Evolutionary conservation across 768 basidiomycete genomes (phyloP).

Genomic region (Gautieria morchelliformis): DNA sequence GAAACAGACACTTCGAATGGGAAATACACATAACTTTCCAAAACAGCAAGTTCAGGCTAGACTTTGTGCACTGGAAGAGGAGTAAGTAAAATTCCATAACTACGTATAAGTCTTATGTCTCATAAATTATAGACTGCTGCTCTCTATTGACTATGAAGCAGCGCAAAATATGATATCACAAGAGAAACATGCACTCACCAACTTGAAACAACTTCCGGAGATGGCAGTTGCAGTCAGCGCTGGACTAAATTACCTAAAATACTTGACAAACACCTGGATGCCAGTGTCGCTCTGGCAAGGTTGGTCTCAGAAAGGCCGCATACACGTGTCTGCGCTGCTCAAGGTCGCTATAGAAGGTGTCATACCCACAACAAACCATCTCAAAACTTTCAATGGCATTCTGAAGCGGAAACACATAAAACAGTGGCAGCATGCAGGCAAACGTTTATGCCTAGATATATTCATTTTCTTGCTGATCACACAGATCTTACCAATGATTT

Average conservation of each 20-base stretch:
- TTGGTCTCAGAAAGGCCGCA: constrained; percentile 22
- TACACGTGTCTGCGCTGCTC: constrained; percentile 18
- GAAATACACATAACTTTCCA: too few relatives aligned
- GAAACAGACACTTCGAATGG: too few relatives aligned
- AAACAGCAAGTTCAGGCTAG: too few relatives aligned
- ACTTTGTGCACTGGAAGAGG: too few relatives aligned
- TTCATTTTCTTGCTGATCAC: neutral
- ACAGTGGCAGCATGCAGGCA: constrained; percentile 19
- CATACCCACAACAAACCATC: constrained; percentile 24
- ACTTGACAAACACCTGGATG: constrained; percentile 12
- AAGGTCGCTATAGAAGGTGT: constrained; percentile 15
- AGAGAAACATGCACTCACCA: neutral
- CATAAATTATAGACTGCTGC: neutral
- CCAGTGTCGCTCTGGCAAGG: constrained; percentile 16
- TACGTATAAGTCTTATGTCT: too few relatives aligned
- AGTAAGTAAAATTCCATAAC: too few relatives aligned
- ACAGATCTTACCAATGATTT: neutral
- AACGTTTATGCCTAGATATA: constrained; percentile 17
- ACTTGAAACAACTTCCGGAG: neutral
- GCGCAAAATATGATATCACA: neutral
- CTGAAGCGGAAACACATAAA: constrained; percentile 21
- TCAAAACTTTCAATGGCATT: constrained; percentile 26
- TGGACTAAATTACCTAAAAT: neutral
- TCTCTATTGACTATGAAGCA: neutral
- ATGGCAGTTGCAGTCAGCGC: neutral